A percentile compares a stretch with the other conserved stretches of the same genome.
These are phyloP conservation scores for Mucor lusitanicus DNA, from an alignment of 371 early-diverging fungal species.

Conservation along the genomic window DNA sequence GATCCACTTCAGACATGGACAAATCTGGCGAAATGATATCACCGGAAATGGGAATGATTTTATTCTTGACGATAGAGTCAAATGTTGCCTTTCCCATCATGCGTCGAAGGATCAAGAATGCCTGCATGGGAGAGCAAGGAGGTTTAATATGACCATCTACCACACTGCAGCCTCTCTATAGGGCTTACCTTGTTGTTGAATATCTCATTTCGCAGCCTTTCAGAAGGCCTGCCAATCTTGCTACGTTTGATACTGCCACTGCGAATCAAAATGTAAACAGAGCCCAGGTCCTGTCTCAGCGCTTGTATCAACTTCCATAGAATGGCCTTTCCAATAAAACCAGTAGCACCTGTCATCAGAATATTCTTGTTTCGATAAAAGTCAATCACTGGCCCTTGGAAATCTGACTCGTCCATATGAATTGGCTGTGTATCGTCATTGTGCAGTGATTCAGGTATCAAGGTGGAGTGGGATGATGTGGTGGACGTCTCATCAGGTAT, in stretches of 20 bases:
- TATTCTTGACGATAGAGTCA: conserved; percentile 48
- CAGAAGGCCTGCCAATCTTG: conserved; percentile 49
- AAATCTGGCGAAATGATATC: conserved; percentile 61
- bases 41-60: conserved; percentile 60
- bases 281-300: conserved; percentile 32
- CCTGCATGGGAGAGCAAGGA: conserved; percentile 19
- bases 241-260: conserved; percentile 51
- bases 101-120: conserved; percentile 40
- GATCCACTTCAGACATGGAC: conserved; percentile 52
- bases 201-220: conserved; percentile 47
- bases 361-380: conserved; percentile 43
- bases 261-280: conserved; percentile 45
- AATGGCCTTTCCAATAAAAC: conserved; percentile 65
- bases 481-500: conserved; percentile 9
- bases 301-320: conserved; percentile 55
- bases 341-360: conserved; percentile 63
- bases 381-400: conserved; percentile 29
- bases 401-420: conserved; percentile 6
- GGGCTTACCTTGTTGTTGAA: conserved; percentile 40
- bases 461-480: conserved; percentile 10
- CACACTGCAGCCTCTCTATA: not conserved
- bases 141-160: not conserved
- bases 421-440: conserved; percentile 16
- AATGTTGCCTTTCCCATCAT: conserved; percentile 39
- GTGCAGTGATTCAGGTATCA: conserved; percentile 17